Percentiles rank a stretch among this genome's conserved stretches.
phyloP scores from a whole-genome alignment of 2,329 filamentous ascomycete species.

The Madurella fahalii region DNA sequence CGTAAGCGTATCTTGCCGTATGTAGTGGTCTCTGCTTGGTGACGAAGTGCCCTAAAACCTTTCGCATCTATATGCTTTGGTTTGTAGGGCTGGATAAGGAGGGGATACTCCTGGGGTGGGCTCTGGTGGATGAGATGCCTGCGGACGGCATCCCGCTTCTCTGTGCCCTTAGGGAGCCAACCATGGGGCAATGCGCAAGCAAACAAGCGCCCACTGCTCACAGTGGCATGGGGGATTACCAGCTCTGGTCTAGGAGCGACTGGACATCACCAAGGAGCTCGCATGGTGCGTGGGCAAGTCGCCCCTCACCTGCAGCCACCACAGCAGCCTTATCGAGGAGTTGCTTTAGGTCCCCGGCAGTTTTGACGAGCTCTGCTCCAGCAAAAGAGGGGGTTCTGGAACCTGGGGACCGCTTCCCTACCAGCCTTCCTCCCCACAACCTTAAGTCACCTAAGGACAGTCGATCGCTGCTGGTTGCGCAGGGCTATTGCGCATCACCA shows the following conservation, averaged over 20 bases:
- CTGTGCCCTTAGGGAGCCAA: neutral
- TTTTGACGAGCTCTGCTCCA: neutral
- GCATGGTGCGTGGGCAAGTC: too few species aligned
- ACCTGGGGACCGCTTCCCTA: neutral
- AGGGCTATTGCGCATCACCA: neutral
- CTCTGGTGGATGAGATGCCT: neutral
- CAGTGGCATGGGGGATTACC: neutral
- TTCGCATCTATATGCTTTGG: constrained; percentile 1
- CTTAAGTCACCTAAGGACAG: neutral
- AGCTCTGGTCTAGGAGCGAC: neutral
- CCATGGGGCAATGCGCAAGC: neutral
- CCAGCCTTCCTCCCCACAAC: neutral
- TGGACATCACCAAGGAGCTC: neutral
- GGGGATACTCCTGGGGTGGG: neutral
- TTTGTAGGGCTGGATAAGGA: constrained; percentile 4
- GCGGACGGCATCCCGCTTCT: neutral
- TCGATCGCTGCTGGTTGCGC: neutral
- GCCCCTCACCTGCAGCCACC: neutral
- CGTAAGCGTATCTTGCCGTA: constrained; percentile 28
- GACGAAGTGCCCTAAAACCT: constrained; percentile 19
- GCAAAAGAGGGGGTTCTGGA: neutral
- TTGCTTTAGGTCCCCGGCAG: neutral
- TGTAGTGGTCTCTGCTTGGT: constrained; percentile 27
- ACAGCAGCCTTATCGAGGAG: neutral
- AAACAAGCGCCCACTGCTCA: neutral